Conservation (phyloP, 331 rosid species). For the Malus hybrid region DNA sequence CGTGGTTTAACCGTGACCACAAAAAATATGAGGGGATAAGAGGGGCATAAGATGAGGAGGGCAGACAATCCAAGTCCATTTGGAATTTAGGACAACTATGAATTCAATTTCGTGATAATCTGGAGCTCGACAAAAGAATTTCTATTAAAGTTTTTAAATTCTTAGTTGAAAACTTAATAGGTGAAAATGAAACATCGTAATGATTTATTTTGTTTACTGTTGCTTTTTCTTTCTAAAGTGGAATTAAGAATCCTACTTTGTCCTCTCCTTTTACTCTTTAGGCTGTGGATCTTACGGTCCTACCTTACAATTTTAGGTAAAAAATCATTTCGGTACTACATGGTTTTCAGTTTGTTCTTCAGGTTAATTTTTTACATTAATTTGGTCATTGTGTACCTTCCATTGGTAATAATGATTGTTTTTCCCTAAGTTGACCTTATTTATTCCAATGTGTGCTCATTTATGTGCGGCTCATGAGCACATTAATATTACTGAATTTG, state of each 20-base stretch:
- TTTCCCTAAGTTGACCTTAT: too few species aligned
- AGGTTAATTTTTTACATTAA: too few species aligned
- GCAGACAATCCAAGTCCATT: too few species aligned
- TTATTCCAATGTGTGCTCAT: too few species aligned
- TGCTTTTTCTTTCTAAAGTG: background rate
- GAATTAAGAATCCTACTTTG: background rate
- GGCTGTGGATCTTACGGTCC: background rate
- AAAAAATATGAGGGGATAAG: too few species aligned
- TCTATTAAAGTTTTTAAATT: background rate
- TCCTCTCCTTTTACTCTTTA: background rate
- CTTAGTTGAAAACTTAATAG: background rate
- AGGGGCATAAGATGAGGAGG: too few species aligned
- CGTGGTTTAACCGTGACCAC: too few species aligned
- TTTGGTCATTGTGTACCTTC: background rate
- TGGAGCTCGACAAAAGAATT: background rate
- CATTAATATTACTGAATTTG: too few species aligned
- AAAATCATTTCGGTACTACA: too few species aligned
- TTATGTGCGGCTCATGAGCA: too few species aligned
- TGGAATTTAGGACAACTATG: background rate
- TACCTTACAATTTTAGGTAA: background rate
- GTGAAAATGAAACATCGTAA: background rate
- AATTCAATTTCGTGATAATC: background rate
- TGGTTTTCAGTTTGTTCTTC: too few species aligned
- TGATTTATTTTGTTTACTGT: background rate
- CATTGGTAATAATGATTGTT: too few species aligned